Conservation (phyloP, 768 basidiomycete genomes). For the Xanthoconium purpureum region DNA sequence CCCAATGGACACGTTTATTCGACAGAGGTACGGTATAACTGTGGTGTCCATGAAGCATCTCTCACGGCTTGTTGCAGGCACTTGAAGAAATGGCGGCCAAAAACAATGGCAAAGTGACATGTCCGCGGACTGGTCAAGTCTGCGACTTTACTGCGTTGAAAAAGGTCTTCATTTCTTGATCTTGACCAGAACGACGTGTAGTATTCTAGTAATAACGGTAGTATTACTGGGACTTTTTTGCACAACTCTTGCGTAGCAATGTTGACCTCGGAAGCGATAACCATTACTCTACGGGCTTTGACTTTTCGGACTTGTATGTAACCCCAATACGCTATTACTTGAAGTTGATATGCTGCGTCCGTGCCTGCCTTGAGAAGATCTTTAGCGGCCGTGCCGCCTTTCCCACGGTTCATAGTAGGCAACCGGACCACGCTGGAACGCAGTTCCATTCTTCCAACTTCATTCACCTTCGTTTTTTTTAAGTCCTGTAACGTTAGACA, state of each 20-base stretch:
- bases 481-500: too few species aligned
- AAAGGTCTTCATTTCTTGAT: constrained; percentile 91
- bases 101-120: constrained; percentile 77
- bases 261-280: constrained; percentile 24
- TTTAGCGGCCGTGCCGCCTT: constrained; percentile 8
- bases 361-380: constrained; percentile 24
- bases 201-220: not conserved
- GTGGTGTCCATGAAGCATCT: not conserved
- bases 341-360: constrained; percentile 5
- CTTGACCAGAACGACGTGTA: not conserved
- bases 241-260: constrained; percentile 14
- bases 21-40: constrained; percentile 61
- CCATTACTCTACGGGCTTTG: constrained; percentile 8
- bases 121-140: constrained; percentile 67
- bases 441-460: not conserved
- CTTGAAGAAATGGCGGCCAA: constrained; percentile 83
- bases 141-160: constrained; percentile 65
- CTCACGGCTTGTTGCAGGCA: constrained; percentile 47
- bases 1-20: constrained; percentile 92
- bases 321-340: constrained; percentile 10
- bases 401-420: constrained; percentile 11
- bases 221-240: not conserved
- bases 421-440: not conserved
- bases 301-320: constrained; percentile 15
- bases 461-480: not conserved